A percentile compares a stretch with the other conserved stretches of the same genome.
These are phyloP conservation scores for Gilbertella persicaria DNA, from an alignment of 371 early-diverging fungal species.

Conservation along the genomic window DNA sequence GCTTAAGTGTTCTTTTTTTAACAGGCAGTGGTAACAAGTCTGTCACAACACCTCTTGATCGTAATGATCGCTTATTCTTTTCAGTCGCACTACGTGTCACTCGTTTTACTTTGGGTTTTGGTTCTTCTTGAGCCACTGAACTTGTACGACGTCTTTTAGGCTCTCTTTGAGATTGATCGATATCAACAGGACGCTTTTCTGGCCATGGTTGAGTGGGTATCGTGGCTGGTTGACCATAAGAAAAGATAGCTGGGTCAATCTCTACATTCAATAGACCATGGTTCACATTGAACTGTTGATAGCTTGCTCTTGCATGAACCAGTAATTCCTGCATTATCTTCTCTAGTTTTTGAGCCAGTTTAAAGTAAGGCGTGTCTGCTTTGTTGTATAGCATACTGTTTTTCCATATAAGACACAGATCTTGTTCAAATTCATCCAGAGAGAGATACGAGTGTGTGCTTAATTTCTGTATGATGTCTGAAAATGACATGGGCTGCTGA, in stretches of 20 bases:
- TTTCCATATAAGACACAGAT: constrained; percentile 68
- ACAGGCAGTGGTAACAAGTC: not conserved
- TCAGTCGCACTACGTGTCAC: constrained; percentile 6
- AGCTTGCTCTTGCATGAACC: constrained; percentile 42
- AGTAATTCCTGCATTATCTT: constrained; percentile 38
- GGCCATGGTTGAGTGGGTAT: not conserved
- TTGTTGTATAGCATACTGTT: constrained; percentile 83
- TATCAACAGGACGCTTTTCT: not conserved
- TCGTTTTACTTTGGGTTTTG: not conserved
- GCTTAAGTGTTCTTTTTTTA: constrained; percentile 3
- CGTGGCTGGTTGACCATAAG: constrained; percentile 36
- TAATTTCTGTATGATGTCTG: constrained; percentile 51
- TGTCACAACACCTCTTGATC: constrained; percentile 2
- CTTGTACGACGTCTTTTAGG: not conserved
- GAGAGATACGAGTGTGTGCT: constrained; percentile 35
- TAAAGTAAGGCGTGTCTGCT: constrained; percentile 71
- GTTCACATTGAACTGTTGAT: constrained; percentile 37
- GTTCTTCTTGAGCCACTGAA: not conserved
- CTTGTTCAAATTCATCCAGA: constrained; percentile 57
- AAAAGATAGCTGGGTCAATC: constrained; percentile 58
- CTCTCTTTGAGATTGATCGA: not conserved
- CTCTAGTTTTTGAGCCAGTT: constrained; percentile 59
- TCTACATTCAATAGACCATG: constrained; percentile 50
- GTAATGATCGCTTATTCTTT: constrained; percentile 3
- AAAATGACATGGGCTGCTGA: constrained; percentile 60